Conservation (phyloP, 306 rosid genomes). For the Abrus pulchellus region DNA sequence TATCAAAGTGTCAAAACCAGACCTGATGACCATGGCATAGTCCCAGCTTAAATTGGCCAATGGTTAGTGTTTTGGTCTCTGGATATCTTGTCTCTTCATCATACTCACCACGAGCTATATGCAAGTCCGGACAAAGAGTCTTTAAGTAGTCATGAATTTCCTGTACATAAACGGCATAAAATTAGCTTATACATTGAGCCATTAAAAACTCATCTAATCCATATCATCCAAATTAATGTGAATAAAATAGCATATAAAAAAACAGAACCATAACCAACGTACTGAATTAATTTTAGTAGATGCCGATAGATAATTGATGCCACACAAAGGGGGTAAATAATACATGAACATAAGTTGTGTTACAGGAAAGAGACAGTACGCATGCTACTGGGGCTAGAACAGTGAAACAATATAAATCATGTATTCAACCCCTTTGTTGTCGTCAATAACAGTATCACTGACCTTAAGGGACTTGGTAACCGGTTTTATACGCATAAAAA, state of each 20-base stretch:
- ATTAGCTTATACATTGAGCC: conserved; percentile 23
- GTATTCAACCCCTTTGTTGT: not conserved
- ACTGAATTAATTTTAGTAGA: not conserved
- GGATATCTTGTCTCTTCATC: conserved; percentile 94
- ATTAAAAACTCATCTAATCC: not conserved
- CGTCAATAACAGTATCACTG: conserved; percentile 4
- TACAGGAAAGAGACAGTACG: not conserved
- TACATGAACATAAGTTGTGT: not conserved
- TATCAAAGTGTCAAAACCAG: conserved; percentile 30
- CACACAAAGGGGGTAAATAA: conserved; percentile 5
- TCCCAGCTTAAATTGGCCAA: conserved; percentile 98
- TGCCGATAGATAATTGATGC: conserved; percentile 6
- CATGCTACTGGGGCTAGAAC: not conserved
- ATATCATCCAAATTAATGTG: conserved; percentile 32
- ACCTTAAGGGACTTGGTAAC: not conserved
- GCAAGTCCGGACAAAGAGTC: conserved; percentile 97
- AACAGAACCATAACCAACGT: conserved; percentile 1
- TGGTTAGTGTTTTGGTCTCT: conserved; percentile 94
- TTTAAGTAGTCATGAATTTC: conserved; percentile 98
- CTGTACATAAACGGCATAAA: conserved; percentile 57
- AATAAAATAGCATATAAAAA: not conserved
- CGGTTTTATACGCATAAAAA: not conserved
- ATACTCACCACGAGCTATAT: conserved; percentile 92
- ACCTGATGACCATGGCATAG: conserved; percentile 99
- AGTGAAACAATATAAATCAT: conserved; percentile 2